Evolutionary conservation across 345 rosid genomes (phyloP).

Genomic region (Isatis tinctoria): DNA sequence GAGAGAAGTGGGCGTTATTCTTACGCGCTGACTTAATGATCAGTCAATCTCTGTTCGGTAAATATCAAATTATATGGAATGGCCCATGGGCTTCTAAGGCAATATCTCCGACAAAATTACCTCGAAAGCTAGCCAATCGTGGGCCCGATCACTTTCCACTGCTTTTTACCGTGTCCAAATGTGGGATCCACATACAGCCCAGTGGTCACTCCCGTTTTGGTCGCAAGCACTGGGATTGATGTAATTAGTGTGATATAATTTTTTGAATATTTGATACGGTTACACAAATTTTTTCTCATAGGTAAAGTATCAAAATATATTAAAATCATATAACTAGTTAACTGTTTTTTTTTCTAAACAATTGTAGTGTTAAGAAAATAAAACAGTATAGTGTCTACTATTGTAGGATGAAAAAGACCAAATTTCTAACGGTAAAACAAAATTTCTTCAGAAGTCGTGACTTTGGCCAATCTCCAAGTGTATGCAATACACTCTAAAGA

Average conservation of each 20-base stretch:
- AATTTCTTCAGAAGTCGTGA: too few relatives aligned
- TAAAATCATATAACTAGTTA: not conserved
- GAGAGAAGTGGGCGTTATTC: constrained; percentile 41
- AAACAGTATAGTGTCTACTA: not conserved
- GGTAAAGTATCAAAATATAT: not conserved
- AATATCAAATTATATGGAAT: not conserved
- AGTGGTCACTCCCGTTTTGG: constrained; percentile 1
- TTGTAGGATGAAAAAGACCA: not conserved
- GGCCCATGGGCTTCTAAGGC: constrained; percentile 30
- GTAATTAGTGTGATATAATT: too few relatives aligned
- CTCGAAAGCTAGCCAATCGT: constrained; percentile 12
- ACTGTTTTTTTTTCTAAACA: not conserved
- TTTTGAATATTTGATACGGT: not conserved
- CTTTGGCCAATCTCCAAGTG: too few relatives aligned
- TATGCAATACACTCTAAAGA: not conserved
- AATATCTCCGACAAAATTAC: constrained; percentile 46
- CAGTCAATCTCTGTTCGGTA: constrained; percentile 33
- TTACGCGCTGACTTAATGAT: constrained; percentile 46
- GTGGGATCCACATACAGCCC: constrained; percentile 32
- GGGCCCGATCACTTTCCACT: constrained; percentile 23
- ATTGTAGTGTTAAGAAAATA: not conserved
- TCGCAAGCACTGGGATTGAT: not conserved
- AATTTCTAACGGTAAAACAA: too few relatives aligned
- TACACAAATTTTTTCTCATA: too few relatives aligned
- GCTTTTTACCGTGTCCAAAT: constrained; percentile 21